Evolutionary conservation across 306 rosid genomes (phyloP), one percentile per base, ranked within the genome.

Genomic region (Vicia faba): DNA sequence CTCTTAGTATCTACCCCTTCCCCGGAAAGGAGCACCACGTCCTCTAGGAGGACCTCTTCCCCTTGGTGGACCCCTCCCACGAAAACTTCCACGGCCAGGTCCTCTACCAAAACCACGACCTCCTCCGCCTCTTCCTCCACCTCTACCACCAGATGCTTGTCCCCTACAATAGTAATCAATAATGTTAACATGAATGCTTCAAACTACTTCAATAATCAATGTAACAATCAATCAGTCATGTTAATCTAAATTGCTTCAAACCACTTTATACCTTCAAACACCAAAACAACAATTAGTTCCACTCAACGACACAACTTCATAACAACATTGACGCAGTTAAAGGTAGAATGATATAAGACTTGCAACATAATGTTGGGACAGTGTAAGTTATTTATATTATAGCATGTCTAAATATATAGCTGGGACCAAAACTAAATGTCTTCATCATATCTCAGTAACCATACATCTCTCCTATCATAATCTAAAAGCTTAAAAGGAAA

Each of bases 11-110:
- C 97, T 86, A 19, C 97, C 99, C 70, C 96, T 83, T 44, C 99
- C 99, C 82, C 99, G 79, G 64, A 90, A 90, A 59, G 95, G 90
- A 70, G 93, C 95, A 38, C 88, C 85, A 7, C 95, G 85, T 23
- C 87, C 98, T 70, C 96, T 77, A 33, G 85, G 79, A 59, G 86
- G 82, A 41, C 95, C 95, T 43, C 89, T 88, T 75, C 96, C 92
- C 74, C 96, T 80, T 31, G 89, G 89, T 13, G 70, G 91, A 28
- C 96, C 97, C 75, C 97, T 82, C 64, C 97, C 97, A 3, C 92
- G 92, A 60, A 88, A 91, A 13, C 87, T 80, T 29, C 95, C 91
- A 14, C 92, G 80, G 1, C 59, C 35, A 49, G 28, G 28, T 25
- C 28, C 28, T 25, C 28, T 3, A 1, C 28, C 3, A 25, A 1